Evolutionary conservation across 1,284 basidiomycete species (phyloP).

Genomic region (Ceratobasidium sp.): DNA sequence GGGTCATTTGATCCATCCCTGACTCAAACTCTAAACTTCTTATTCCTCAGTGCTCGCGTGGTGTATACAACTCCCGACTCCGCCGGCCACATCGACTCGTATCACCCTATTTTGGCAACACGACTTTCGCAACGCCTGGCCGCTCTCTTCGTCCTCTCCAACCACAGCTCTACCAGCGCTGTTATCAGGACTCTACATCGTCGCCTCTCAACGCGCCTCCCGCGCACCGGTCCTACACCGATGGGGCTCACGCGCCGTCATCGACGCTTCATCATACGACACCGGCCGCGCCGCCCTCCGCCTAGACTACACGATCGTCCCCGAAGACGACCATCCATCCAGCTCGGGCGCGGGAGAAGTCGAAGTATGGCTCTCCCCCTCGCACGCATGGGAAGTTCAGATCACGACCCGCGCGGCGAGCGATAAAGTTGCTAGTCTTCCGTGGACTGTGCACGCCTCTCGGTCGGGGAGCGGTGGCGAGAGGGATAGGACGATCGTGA

Average conservation of each 20-base stretch:
- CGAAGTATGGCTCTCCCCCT: constrained; percentile 68
- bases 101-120: constrained; percentile 97
- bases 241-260: constrained; percentile 85
- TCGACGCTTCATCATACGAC: constrained; percentile 66
- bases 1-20: constrained; percentile 24
- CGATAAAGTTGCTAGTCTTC: constrained; percentile 76
- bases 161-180: constrained; percentile 79
- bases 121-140: constrained; percentile 67
- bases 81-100: constrained; percentile 64
- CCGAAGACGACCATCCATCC: constrained; percentile 68
- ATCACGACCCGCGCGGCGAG: constrained; percentile 76
- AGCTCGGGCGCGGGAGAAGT: constrained; percentile 56
- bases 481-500: constrained; percentile 72
- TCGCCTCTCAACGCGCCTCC: constrained; percentile 77
- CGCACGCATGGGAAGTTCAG: constrained; percentile 93
- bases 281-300: constrained; percentile 83
- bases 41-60: constrained; percentile 85
- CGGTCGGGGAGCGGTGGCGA: constrained; percentile 55
- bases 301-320: constrained; percentile 88
- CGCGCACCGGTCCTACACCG: constrained; percentile 81
- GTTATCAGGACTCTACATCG: constrained; percentile 82
- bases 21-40: not conserved
- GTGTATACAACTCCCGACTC: constrained; percentile 79
- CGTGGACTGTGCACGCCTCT: constrained; percentile 79
- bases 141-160: constrained; percentile 64